A percentile compares a stretch with the other conserved stretches of the same genome.
phyloP scores from a whole-genome alignment of 129 eudicot genomes.

The Centaurea solstitialis region DNA sequence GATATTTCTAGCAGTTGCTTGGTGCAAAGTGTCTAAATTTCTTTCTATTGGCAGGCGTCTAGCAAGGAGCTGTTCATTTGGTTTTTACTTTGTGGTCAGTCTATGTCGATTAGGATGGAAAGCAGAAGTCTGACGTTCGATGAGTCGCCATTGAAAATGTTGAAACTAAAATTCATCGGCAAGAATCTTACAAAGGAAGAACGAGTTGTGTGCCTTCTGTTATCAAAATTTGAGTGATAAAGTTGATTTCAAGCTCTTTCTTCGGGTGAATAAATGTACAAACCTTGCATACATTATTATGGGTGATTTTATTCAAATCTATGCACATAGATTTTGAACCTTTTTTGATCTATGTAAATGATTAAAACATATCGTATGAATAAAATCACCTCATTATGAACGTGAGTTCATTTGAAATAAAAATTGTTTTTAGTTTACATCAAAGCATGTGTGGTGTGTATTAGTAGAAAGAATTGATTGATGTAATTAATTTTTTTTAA shows the following conservation, averaged over 20 bases:
- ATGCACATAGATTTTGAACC: constrained; percentile 10
- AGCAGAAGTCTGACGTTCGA: constrained; percentile 68
- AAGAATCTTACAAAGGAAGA: constrained; percentile 87
- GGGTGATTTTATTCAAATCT: not conserved
- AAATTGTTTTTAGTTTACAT: too few relatives aligned
- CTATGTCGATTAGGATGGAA: constrained; percentile 74
- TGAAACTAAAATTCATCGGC: constrained; percentile 81
- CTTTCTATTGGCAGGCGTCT: too few relatives aligned
- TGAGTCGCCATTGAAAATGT: constrained; percentile 85
- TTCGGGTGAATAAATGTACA: constrained; percentile 65
- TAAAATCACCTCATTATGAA: not conserved
- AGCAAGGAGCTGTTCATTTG: not conserved
- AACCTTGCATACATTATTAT: not conserved
- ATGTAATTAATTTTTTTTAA: too few relatives aligned
- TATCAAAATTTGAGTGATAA: constrained; percentile 68
- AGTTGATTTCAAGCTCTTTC: constrained; percentile 96
- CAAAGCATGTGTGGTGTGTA: too few relatives aligned
- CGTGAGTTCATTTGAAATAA: too few relatives aligned
- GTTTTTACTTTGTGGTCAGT: constrained; percentile 34
- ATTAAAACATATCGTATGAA: too few relatives aligned
- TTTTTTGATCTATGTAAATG: constrained; percentile 3
- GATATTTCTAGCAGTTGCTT: too few relatives aligned
- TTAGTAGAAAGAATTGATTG: too few relatives aligned
- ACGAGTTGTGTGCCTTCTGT: constrained; percentile 64
- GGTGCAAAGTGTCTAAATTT: too few relatives aligned